phyloP scores from a whole-genome alignment of 1,284 basidiomycete species.

The Trichosporon asahii region DNA sequence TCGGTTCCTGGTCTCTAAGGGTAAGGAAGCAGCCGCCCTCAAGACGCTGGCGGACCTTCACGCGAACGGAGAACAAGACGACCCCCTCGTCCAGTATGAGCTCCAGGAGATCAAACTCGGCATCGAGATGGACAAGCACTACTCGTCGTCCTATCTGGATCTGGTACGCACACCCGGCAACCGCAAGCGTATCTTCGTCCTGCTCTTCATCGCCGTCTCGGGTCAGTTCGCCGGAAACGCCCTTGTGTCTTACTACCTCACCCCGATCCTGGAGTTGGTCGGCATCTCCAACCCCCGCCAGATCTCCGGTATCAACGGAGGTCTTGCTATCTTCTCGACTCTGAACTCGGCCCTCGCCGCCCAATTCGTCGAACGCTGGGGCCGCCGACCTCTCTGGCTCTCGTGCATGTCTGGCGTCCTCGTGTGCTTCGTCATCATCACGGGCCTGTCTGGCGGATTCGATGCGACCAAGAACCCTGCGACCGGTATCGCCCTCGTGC shows the following conservation, averaged over 20 bases:
- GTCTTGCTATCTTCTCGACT: conserved; percentile 54
- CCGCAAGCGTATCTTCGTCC: conserved; percentile 54
- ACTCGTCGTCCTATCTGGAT: conserved; percentile 15
- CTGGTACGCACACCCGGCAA: conserved; percentile 46
- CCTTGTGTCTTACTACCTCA: conserved; percentile 65
- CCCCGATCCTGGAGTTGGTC: conserved; percentile 64
- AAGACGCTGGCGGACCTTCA: conserved; percentile 51
- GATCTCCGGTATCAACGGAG: conserved; percentile 67
- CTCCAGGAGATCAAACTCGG: conserved; percentile 50
- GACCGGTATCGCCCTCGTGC: conserved; percentile 54
- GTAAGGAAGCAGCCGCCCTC: conserved; percentile 55
- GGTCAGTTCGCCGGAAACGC: conserved; percentile 65
- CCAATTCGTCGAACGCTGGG: conserved; percentile 30
- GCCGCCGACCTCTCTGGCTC: conserved; percentile 49
- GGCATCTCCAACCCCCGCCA: conserved; percentile 63
- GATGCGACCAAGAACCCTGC: conserved; percentile 47
- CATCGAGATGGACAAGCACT: conserved; percentile 1
- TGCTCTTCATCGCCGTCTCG: conserved; percentile 55
- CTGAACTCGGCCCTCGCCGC: conserved; percentile 37
- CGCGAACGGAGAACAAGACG: conserved; percentile 27
- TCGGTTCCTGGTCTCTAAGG: conserved; percentile 59
- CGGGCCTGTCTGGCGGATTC: conserved; percentile 58
- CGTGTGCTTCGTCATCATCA: conserved; percentile 61
- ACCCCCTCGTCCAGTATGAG: conserved; percentile 27
- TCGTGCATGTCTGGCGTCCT: conserved; percentile 60